A percentile compares a stretch with the other conserved stretches of the same genome.
Evolutionary conservation across 176 grass and related monocot genomes (phyloP).

Genomic region (Poa annua): DNA sequence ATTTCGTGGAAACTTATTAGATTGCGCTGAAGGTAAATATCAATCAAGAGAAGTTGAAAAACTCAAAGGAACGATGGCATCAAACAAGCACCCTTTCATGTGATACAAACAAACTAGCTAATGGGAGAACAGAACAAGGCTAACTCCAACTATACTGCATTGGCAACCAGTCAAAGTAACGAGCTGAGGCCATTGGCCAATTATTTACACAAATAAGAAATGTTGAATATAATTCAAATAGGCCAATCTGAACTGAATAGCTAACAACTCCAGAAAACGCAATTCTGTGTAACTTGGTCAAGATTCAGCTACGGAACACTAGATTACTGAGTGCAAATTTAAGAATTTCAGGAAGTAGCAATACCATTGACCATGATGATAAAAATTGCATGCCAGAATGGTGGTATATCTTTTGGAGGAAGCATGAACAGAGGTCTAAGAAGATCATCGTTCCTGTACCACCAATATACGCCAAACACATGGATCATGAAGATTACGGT

Average conservation of each 20-base stretch:
- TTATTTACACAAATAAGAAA: neutral
- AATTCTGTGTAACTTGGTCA: slow-evolving; percentile 9
- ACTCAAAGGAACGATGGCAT: neutral
- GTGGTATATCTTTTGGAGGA: slow-evolving; percentile 92
- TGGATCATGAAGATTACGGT: slow-evolving; percentile 81
- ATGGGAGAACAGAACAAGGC: slow-evolving; percentile 10
- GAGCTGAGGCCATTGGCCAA: slow-evolving; percentile 5
- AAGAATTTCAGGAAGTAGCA: slow-evolving; percentile 19
- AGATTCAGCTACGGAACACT: slow-evolving; percentile 23
- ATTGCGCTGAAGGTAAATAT: slow-evolving; percentile 19
- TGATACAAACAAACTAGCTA: neutral
- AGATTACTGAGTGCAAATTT: slow-evolving; percentile 18
- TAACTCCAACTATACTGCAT: slow-evolving; percentile 18
- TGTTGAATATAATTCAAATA: neutral
- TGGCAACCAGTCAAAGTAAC: slow-evolving; percentile 5
- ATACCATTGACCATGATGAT: slow-evolving; percentile 99
- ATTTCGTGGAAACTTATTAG: slow-evolving; percentile 14
- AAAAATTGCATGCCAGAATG: slow-evolving; percentile 98
- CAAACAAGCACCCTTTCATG: neutral
- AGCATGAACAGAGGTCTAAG: slow-evolving; percentile 91
- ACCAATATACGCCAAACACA: slow-evolving; percentile 96
- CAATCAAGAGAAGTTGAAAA: neutral
- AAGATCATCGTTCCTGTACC: slow-evolving; percentile 90
- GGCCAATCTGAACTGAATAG: slow-evolving; percentile 15
- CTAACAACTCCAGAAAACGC: slow-evolving; percentile 29